Conservation (phyloP, 495 filamentous ascomycete genomes). For the Aspergillus ostianus region DNA sequence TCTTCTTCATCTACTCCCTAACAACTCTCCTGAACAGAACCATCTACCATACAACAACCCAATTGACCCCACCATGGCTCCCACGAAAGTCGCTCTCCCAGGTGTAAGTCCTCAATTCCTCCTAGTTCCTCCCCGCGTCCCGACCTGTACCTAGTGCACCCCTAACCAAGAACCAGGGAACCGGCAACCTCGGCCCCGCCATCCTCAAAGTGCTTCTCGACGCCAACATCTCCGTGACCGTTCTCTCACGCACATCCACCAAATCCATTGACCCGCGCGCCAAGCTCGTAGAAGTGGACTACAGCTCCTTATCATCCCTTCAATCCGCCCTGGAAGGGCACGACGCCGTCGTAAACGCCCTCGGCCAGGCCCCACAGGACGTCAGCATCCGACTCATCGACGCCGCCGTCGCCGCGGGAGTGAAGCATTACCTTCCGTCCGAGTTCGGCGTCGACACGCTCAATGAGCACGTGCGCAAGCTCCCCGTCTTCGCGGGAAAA, state of each 20-base stretch:
- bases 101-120: background rate
- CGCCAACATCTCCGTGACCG: background rate
- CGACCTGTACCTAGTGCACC: too few species aligned
- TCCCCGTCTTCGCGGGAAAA: background rate
- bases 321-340: background rate
- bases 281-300: conserved; percentile 6
- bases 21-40: too few species aligned
- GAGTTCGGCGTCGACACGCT: background rate
- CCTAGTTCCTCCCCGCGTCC: background rate
- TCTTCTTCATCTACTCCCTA: background rate
- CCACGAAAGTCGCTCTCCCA: background rate
- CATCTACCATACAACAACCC: background rate
- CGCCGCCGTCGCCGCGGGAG: background rate
- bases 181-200: background rate
- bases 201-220: background rate
- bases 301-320: conserved; percentile 2
- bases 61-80: background rate
- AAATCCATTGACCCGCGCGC: conserved; percentile 1
- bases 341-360: background rate
- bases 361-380: background rate
- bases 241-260: conserved; percentile 6
- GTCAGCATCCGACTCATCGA: background rate
- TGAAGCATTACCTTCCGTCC: background rate
- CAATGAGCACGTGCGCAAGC: background rate
- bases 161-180: background rate